phyloP scores from a whole-genome alignment of 2,329 filamentous ascomycete genomes.

The Xylariaceae sp. region DNA sequence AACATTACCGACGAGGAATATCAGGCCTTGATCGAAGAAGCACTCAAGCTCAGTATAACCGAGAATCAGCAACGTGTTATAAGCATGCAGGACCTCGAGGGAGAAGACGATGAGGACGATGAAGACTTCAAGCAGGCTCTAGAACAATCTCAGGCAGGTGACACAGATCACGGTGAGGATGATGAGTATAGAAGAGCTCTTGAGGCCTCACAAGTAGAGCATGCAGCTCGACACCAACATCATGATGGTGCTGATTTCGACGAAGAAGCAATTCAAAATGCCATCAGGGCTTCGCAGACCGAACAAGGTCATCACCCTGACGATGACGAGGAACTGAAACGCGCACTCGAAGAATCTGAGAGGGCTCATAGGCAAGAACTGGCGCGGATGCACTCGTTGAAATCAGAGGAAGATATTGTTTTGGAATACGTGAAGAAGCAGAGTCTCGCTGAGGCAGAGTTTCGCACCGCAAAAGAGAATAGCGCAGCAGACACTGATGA shows the following conservation, averaged over 20 bases:
- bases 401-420: constrained; percentile 73
- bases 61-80: constrained; percentile 33
- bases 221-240: constrained; percentile 17
- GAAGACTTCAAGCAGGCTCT: constrained; percentile 33
- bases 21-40: constrained; percentile 60
- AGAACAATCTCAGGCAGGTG: constrained; percentile 34
- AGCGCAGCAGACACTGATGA: constrained; percentile 30
- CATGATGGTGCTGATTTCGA: constrained; percentile 29
- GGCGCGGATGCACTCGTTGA: constrained; percentile 48
- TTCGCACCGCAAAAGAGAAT: constrained; percentile 46
- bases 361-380: constrained; percentile 52
- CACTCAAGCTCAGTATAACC: constrained; percentile 58
- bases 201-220: constrained; percentile 44
- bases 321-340: constrained; percentile 52
- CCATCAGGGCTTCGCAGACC: constrained; percentile 49
- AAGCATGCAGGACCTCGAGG: constrained; percentile 31
- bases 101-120: constrained; percentile 28
- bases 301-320: constrained; percentile 25
- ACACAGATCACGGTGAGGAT: constrained; percentile 33
- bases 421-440: constrained; percentile 80
- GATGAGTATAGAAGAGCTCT: constrained; percentile 50
- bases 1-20: constrained; percentile 63
- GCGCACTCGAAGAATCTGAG: constrained; percentile 55
- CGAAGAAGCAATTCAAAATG: constrained; percentile 47
- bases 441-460: constrained; percentile 72